Base-by-base conservation (phyloP, 106 monocot genomes). In the Acorus gramineus region DNA sequence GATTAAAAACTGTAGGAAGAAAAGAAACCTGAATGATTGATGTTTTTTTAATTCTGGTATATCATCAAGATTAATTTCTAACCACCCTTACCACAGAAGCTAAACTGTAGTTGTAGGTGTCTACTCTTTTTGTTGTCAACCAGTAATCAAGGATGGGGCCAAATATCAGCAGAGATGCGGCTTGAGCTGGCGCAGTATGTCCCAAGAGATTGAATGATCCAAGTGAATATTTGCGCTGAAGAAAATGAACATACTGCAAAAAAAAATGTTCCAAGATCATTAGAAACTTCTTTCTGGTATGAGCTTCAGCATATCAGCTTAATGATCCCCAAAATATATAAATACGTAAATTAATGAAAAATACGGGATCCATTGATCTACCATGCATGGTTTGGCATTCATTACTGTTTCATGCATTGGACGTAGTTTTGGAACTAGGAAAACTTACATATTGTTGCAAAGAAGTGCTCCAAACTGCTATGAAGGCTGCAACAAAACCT, bases 401-500 rank as follows among this genome's bases (percentile, higher is more conserved):
- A 28, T 28, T 28, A 28, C 28, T 28, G 28, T 28, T 28, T 28
- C 28, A 28, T 28, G 28, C 28, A 28, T 28, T 28, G 28, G 28
- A 28, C 28, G 1, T 28, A 28, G 28, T 28, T 28, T 28, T 28
- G 28, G 28, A 28, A 28, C 28, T 28, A 28, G 4, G 54, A 66
- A 28, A 13, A 71, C 86, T 79, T 79, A 82, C 86, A 65, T 86
- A 86, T 71, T 86, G 82, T 65, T 86, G 82, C 67, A 86, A 68
- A 52, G 86, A 47, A 65, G 86, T 82, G 66, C 86, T 86, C 86
- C 86, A 86, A 57, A 86, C 82, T 46, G 82, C 86, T 71, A 86
- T 56, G 11, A 28, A 13, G 11, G 82, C 86, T 68, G 86, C 81
- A 13, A 86, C 56, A 50, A 86, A 49, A 50, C 86, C 86, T 76